Base-by-base conservation (phyloP, 2,329 filamentous ascomycete genomes). In the Colletotrichum orbiculare region DNA sequence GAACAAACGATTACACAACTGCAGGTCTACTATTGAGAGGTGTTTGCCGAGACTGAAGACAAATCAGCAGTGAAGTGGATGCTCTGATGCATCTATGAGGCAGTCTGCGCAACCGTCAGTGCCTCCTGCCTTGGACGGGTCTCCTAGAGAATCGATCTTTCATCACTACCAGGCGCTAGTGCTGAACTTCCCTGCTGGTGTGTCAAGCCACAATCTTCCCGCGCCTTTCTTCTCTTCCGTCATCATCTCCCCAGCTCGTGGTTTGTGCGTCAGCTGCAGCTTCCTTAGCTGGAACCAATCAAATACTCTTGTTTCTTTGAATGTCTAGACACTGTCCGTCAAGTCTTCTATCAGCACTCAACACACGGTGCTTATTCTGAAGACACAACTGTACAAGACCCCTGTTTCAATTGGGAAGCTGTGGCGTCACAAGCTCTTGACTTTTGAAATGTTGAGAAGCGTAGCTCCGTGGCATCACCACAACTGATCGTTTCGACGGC, bases 371-470 rank as follows among this genome's bases (percentile, higher is more conserved):
- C 25, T 8, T 4, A 2, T 1, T 0, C 1, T 2, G 1, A 2
- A 4, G 2, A 2, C 2, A 66, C 63, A 37, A 53, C 52, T 13
- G 38, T 9, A 12, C 25, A 1, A 2, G 15, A 57, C 46, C 63
- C 58, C 58, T 63, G 63, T 48, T 60, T 8, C 48, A 64, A 42
- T 65, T 64, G 60, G 41, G 59, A 42, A 64, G 53, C 64, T 66
- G 64, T 67, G 66, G 63, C 65, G 61, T 64, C 56, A 66, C 49
- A 66, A 66, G 66, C 58, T 67, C 49, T 37, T 47, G 45, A 60
- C 60, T 56, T 66, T 48, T 33, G 45, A 68, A 65, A 61, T 68
- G 67, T 68, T 68, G 67, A 59, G 67, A 64, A 48, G 34, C 43
- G 35, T 9, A 55, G 53, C 53, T 66, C 48, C 53, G 63, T 63